Base-by-base conservation (phyloP, 78 protist species). In the Dictyostelium intermedium region DNA sequence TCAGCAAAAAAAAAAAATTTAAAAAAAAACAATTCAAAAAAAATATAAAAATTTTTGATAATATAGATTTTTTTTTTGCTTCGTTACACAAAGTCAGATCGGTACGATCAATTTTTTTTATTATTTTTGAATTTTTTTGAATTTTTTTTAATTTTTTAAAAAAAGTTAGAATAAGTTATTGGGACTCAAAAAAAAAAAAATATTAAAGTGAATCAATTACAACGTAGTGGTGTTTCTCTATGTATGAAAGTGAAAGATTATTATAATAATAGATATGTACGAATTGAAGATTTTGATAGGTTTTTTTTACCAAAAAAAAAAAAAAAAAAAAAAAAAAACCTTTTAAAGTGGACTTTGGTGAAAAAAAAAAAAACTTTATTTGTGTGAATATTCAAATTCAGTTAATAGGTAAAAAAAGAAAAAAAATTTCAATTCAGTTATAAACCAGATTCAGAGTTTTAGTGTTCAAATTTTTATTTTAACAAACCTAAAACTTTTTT, bases 21-120 rank as follows among this genome's bases (percentile, higher is more conserved):
- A 39, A 39, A 61, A 61, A 61, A 61, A 61, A 96, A 14, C 56
- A 97, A 97, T 39, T 95, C 20, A 16, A 93, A 32, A 20, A 96
- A 69, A 86, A 86, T 93, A 37, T 84, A 84, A 81, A 80, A 35
- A 60, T 92, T 95, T 35, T 72, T 81, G 61, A 95, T 91, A 16
- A 61, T 50, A 16, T 50, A 10, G 20, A 16, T 50, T 50, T 50
- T 50, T 50, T 50, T 50, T 50, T 50, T 50, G 6, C 61, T 50
- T n/a, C 61, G 61, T 50, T 50, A 50, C 61, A 50, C 61, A 50
- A 50, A 50, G 61, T 50, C 61, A 50, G 61, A 50, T 50, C 61
- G 61, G 61, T 5, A 14, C 61, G 61, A 50, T 50, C 61, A 50
- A 50, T 16, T 50, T 50, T 50, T 2, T 10, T 16, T 50, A 5